phyloP scores from a whole-genome alignment of 345 rosid species.

The Pistacia integerrima region DNA sequence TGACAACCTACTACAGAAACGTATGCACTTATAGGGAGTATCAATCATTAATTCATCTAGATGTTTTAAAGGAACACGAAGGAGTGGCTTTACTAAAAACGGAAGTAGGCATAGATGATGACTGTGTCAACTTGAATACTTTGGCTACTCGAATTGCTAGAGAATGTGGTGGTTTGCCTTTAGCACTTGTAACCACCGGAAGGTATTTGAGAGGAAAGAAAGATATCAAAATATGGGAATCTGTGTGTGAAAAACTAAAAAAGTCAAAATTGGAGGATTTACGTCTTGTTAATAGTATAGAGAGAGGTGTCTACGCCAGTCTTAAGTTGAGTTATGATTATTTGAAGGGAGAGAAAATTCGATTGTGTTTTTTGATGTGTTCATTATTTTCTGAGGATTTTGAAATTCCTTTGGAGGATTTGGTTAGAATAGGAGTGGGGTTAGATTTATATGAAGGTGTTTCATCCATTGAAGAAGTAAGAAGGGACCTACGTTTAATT shows the following conservation, averaged over 20 bases:
- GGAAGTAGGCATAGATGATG: neutral
- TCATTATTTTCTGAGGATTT: too few species aligned
- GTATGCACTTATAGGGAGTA: too few species aligned
- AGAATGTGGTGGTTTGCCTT: slow-evolving; percentile 6
- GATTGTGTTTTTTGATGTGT: neutral
- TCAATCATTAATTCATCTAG: neutral
- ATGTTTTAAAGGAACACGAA: neutral
- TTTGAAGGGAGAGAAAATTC: neutral
- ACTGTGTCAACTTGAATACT: neutral
- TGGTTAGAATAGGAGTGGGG: neutral
- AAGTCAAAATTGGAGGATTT: neutral
- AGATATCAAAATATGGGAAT: neutral
- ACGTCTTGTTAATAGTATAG: neutral
- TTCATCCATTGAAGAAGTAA: neutral
- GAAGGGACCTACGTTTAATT: neutral
- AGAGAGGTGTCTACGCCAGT: neutral
- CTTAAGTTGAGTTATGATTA: neutral
- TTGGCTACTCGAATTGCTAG: neutral
- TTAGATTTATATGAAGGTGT: neutral
- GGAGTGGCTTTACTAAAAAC: slow-evolving; percentile 11
- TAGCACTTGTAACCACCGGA: slow-evolving; percentile 1
- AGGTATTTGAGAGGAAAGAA: neutral
- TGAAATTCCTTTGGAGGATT: neutral
- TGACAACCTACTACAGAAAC: too few species aligned
- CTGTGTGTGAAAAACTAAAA: neutral